These are phyloP conservation scores for Scytalidium sp. DNA, from an alignment of 2,329 filamentous ascomycete genomes.

Conservation along the genomic window DNA sequence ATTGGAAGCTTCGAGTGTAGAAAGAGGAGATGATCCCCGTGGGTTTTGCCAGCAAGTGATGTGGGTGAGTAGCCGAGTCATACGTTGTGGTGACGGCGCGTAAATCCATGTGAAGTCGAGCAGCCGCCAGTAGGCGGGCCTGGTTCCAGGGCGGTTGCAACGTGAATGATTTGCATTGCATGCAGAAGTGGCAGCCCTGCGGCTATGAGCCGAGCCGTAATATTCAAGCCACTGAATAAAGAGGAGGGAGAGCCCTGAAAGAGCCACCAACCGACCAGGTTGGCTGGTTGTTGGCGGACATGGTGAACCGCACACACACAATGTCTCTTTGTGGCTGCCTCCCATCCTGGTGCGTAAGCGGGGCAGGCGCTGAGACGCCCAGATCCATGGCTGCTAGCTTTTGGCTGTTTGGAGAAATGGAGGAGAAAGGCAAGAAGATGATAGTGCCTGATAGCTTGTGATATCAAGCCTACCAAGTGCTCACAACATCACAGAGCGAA, in stretches of 20 bases:
- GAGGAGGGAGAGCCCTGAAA: neutral
- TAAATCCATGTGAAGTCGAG: neutral
- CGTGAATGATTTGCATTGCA: neutral
- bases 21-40: neutral
- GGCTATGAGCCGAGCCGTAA: neutral
- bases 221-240: neutral
- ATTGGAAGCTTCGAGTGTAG: too few relatives aligned
- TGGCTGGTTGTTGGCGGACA: neutral
- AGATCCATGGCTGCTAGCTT: neutral
- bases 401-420: neutral
- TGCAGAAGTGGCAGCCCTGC: neutral
- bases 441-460: too few relatives aligned
- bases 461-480: too few relatives aligned
- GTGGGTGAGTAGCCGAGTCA: neutral
- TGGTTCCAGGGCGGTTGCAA: neutral
- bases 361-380: constrained; percentile 6
- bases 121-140: neutral
- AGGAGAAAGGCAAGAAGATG: neutral
- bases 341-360: constrained; percentile 4
- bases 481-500: too few relatives aligned
- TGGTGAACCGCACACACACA: neutral
- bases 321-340: constrained; percentile 4
- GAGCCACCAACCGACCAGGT: too few relatives aligned
- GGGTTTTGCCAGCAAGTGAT: neutral
- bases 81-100: neutral